These are phyloP conservation scores for Penicillium bialowiezense DNA, from an alignment of 495 filamentous ascomycete species.

Conservation along the genomic window DNA sequence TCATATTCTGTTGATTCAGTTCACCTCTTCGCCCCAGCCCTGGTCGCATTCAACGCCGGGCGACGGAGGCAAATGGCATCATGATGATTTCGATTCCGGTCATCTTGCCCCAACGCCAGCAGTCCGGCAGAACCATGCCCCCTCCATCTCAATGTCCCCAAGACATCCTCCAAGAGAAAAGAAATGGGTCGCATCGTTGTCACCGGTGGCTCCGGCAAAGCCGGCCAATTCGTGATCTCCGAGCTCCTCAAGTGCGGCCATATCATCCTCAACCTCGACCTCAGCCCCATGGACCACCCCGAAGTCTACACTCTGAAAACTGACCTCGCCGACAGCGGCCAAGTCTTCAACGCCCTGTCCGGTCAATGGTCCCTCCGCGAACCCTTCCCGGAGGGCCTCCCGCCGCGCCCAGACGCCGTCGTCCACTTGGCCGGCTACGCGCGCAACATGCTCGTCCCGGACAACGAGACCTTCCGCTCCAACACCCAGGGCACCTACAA, in stretches of 20 bases:
- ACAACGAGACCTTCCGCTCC: slow-evolving; percentile 51
- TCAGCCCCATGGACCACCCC: slow-evolving; percentile 13
- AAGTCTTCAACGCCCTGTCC: slow-evolving; percentile 57
- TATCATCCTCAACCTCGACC: slow-evolving; percentile 51
- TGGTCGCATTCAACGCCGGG: neutral
- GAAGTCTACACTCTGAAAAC: slow-evolving; percentile 50
- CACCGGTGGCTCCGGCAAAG: slow-evolving; percentile 45
- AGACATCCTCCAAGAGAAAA: neutral
- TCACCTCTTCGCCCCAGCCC: neutral
- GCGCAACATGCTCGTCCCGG: slow-evolving; percentile 58
- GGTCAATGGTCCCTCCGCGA: slow-evolving; percentile 49
- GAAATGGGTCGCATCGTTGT: slow-evolving; percentile 36
- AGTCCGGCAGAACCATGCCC: too few relatives aligned
- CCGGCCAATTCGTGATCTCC: slow-evolving; percentile 49
- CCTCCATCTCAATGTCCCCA: too few relatives aligned
- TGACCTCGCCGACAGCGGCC: slow-evolving; percentile 51
- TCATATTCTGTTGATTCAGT: neutral
- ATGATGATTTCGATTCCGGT: slow-evolving; percentile 20
- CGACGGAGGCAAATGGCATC: slow-evolving; percentile 21
- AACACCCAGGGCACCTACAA: slow-evolving; percentile 56
- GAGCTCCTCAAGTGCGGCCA: slow-evolving; percentile 49
- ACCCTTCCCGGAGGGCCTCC: slow-evolving; percentile 35
- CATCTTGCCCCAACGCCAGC: slow-evolving; percentile 5
- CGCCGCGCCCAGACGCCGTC: slow-evolving; percentile 50
- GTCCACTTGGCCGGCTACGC: slow-evolving; percentile 59